Percentiles rank a stretch among this genome's conserved stretches.
These are phyloP conservation scores for Dorcoceras hygrometricum DNA, from an alignment of 257 asterid species.

Conservation along the genomic window DNA sequence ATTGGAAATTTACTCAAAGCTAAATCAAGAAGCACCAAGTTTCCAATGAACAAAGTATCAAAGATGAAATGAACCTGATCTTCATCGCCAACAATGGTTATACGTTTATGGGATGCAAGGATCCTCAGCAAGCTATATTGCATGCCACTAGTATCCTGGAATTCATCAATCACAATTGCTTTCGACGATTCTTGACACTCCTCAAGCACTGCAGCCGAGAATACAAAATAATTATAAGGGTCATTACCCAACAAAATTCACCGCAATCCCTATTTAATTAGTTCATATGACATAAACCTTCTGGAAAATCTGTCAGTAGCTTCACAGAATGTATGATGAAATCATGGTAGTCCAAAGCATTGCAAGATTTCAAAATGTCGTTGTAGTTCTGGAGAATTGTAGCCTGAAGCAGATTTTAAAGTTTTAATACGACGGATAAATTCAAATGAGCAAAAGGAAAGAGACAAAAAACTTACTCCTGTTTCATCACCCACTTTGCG, in stretches of 20 bases:
- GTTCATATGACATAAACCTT: conserved; percentile 53
- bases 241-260: conserved; percentile 18
- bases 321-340: conserved; percentile 80
- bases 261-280: conserved; percentile 15
- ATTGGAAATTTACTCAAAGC: conserved; percentile 12
- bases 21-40: conserved; percentile 21
- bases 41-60: conserved; percentile 17
- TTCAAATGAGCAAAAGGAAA: conserved; percentile 1
- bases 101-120: conserved; percentile 77
- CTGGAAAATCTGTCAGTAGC: conserved; percentile 81
- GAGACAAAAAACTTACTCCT: conserved; percentile 58
- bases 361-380: conserved; percentile 77
- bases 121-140: conserved; percentile 64
- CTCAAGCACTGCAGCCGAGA: conserved; percentile 47
- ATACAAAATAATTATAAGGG: conserved; percentile 27
- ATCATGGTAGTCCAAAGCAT: conserved; percentile 94
- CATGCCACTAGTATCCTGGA: conserved; percentile 97
- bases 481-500: conserved; percentile 53
- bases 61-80: conserved; percentile 71
- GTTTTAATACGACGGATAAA: conserved; percentile 30
- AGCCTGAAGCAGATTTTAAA: conserved; percentile 54
- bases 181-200: conserved; percentile 82
- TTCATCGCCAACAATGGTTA: conserved; percentile 96
- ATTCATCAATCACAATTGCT: conserved; percentile 89
- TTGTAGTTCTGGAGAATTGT: conserved; percentile 67